Percentiles rank a stretch among this genome's conserved stretches.
These are phyloP conservation scores for Phlegmacium glaucopus DNA, from an alignment of 768 basidiomycete genomes.

Conservation along the genomic window DNA sequence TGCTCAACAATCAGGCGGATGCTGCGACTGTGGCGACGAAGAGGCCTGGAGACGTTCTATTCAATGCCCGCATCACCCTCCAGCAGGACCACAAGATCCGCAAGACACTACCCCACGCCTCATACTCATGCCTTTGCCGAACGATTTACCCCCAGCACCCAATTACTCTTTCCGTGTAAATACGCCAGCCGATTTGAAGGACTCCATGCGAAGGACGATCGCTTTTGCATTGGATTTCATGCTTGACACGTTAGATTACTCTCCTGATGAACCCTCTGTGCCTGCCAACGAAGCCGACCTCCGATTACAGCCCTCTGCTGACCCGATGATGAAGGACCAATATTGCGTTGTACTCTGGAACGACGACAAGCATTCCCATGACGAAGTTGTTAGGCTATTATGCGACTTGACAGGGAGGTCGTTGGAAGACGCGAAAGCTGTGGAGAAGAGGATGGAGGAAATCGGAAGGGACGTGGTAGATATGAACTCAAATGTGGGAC, in stretches of 20 bases:
- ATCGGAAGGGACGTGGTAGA: constrained; percentile 81
- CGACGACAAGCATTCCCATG: constrained; percentile 94
- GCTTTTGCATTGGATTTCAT: constrained; percentile 80
- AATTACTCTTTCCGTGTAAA: constrained; percentile 55
- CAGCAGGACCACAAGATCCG: constrained; percentile 26
- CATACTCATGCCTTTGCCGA: constrained; percentile 35
- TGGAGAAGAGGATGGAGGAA: constrained; percentile 66
- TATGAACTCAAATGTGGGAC: constrained; percentile 51
- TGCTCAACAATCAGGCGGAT: constrained; percentile 86
- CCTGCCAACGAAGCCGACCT: constrained; percentile 68
- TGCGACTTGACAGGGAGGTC: constrained; percentile 52
- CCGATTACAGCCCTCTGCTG: constrained; percentile 68
- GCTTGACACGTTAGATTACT: constrained; percentile 77
- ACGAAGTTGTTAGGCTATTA: constrained; percentile 78
- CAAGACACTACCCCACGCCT: constrained; percentile 40
- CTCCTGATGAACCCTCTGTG: constrained; percentile 73
- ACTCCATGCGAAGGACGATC: constrained; percentile 72
- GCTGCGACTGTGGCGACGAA: constrained; percentile 92
- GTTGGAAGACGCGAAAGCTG: constrained; percentile 51
- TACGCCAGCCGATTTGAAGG: constrained; percentile 63
- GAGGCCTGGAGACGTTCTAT: constrained; percentile 79
- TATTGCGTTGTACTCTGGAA: constrained; percentile 90
- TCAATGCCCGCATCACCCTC: constrained; percentile 74
- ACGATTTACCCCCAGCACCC: constrained; percentile 57
- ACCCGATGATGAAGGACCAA: constrained; percentile 76